These are phyloP conservation scores for Oryza glaberrima DNA, from an alignment of 176 grass and related monocot species.

Conservation along the genomic window DNA sequence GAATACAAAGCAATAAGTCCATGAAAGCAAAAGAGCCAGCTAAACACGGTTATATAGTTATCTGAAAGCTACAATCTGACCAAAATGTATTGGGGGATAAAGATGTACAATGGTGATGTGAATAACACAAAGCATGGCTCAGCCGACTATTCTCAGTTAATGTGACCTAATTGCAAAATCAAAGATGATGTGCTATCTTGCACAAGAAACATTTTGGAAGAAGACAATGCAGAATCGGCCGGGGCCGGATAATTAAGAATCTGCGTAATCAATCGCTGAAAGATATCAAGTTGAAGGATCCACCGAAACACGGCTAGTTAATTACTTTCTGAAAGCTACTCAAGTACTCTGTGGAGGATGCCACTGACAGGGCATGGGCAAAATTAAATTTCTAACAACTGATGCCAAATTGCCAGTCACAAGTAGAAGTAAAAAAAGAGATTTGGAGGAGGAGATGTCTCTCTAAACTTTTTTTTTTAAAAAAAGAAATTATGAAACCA, in stretches of 20 bases:
- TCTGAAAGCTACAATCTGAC: slow-evolving; percentile 5
- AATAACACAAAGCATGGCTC: slow-evolving; percentile 8
- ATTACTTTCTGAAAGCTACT: not conserved
- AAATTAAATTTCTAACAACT: not conserved
- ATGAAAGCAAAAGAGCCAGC: not conserved
- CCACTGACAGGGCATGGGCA: slow-evolving; percentile 27
- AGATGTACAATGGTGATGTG: not conserved
- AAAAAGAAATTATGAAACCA: too few relatives aligned
- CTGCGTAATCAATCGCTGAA: not conserved
- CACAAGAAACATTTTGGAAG: not conserved
- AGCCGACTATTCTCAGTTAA: slow-evolving; percentile 17
- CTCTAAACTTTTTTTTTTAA: too few relatives aligned
- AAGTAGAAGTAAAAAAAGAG: not conserved
- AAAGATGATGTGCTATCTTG: not conserved
- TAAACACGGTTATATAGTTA: not conserved
- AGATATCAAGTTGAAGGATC: not conserved
- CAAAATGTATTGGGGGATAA: not conserved
- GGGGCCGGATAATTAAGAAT: slow-evolving; percentile 20
- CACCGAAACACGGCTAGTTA: not conserved
- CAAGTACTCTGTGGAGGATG: not conserved
- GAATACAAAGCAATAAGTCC: not conserved
- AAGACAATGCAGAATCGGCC: not conserved
- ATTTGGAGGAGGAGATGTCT: too few relatives aligned
- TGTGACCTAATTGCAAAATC: not conserved
- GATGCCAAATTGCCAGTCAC: not conserved